These are phyloP conservation scores for Stemphylium lycopersici DNA, from an alignment of 2,329 filamentous ascomycete genomes.

Conservation along the genomic window DNA sequence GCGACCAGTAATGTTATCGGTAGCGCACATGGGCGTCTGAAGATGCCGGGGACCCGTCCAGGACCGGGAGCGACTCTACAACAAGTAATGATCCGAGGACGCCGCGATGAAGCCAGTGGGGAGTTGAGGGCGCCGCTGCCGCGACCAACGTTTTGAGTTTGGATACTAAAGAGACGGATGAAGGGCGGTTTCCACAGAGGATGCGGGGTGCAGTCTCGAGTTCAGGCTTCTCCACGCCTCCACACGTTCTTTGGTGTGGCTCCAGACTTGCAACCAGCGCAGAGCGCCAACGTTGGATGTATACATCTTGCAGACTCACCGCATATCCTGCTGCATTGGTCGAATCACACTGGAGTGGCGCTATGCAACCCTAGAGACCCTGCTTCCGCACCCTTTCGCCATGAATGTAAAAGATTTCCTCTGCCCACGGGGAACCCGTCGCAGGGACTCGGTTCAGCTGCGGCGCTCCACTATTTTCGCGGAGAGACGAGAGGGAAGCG, in stretches of 20 bases:
- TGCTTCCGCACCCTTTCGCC: conserved; percentile 2
- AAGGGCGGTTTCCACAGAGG: background rate
- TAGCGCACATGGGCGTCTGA: background rate
- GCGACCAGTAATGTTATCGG: conserved; percentile 1
- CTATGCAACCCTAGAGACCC: conserved; percentile 3
- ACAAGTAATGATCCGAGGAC: conserved; percentile 8
- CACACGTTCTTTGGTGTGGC: conserved; percentile 8
- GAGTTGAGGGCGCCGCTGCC: background rate
- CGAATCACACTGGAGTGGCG: background rate
- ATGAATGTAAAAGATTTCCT: conserved; percentile 6
- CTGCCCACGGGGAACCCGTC: conserved; percentile 16
- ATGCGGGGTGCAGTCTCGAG: conserved; percentile 2
- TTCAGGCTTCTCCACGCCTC: conserved; percentile 11
- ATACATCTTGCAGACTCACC: background rate
- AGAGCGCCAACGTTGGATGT: background rate
- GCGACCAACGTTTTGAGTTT: conserved; percentile 1
- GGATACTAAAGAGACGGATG: conserved; percentile 9
- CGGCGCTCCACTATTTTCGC: conserved; percentile 22
- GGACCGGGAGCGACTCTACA: conserved; percentile 6
- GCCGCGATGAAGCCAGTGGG: background rate
- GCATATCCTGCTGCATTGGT: conserved; percentile 4
- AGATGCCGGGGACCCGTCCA: conserved; percentile 10
- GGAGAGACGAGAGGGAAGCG: conserved; percentile 13
- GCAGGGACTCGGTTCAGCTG: conserved; percentile 19
- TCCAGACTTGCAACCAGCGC: background rate